phyloP scores from a whole-genome alignment of 1,284 basidiomycete species.

The Microbotryum intermedium region DNA sequence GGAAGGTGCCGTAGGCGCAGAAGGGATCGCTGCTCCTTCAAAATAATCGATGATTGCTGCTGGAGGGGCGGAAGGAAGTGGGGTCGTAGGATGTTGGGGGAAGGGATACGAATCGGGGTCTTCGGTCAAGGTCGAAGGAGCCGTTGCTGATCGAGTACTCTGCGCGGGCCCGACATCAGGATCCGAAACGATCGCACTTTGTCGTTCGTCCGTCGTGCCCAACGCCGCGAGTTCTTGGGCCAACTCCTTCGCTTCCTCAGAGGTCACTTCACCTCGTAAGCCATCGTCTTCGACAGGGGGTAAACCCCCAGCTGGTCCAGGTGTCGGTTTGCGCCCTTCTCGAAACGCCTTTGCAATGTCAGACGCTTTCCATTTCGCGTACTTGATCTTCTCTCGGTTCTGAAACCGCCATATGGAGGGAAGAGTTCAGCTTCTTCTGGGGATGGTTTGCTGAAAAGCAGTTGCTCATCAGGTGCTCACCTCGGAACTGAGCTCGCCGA shows the following conservation, averaged over 20 bases:
- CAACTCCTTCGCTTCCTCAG: constrained; percentile 25
- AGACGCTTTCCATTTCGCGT: constrained; percentile 86
- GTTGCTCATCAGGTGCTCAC: constrained; percentile 30
- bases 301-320: constrained; percentile 39
- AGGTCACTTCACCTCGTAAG: constrained; percentile 2
- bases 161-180: background rate
- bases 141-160: background rate
- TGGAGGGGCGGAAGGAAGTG: background rate
- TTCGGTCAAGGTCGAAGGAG: background rate
- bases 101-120: constrained; percentile 12
- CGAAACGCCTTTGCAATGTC: constrained; percentile 80
- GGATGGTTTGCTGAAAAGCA: constrained; percentile 2
- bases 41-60: background rate
- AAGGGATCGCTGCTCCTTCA: background rate
- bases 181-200: background rate
- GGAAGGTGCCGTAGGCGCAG: background rate
- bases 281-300: constrained; percentile 3
- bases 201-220: background rate
- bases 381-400: constrained; percentile 69
- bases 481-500: constrained; percentile 46
- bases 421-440: background rate
- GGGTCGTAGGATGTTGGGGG: constrained; percentile 12
- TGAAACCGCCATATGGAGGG: constrained; percentile 40
- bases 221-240: constrained; percentile 17
- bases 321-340: constrained; percentile 65